Percentiles rank a stretch among this genome's conserved stretches.
Evolutionary conservation across 2,329 filamentous ascomycete genomes (phyloP).

Genomic region (Lasiodiplodia hormozganensis): DNA sequence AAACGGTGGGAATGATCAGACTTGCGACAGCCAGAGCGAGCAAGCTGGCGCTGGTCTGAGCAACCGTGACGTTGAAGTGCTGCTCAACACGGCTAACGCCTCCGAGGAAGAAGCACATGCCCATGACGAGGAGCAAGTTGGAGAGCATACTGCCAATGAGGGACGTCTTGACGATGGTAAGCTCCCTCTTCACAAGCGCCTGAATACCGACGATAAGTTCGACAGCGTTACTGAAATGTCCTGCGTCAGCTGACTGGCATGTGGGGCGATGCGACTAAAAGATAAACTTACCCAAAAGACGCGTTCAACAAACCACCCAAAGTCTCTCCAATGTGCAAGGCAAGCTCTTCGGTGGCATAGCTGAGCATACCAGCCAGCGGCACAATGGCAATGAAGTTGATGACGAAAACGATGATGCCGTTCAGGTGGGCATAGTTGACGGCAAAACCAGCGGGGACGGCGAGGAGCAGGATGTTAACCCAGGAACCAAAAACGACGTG

Average conservation of each 20-base stretch:
- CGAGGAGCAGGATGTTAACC: conserved; percentile 82
- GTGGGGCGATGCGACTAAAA: conserved; percentile 35
- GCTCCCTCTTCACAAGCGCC: conserved; percentile 74
- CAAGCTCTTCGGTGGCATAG: conserved; percentile 90
- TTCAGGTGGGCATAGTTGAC: conserved; percentile 68
- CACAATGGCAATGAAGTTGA: conserved; percentile 95
- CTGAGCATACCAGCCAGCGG: conserved; percentile 86
- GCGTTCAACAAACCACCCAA: conserved; percentile 89
- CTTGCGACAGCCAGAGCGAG: conserved; percentile 80
- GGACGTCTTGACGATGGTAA: conserved; percentile 90
- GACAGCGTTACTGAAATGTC: conserved; percentile 71
- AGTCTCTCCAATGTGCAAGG: conserved; percentile 78
- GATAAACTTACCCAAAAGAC: conserved; percentile 73
- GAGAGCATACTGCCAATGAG: conserved; percentile 91
- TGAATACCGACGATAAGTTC: conserved; percentile 90
- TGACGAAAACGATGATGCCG: conserved; percentile 68
- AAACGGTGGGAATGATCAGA: conserved; percentile 89
- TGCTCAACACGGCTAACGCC: conserved; percentile 81
- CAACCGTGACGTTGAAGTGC: conserved; percentile 90
- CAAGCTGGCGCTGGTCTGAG: conserved; percentile 84
- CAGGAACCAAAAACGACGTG: conserved; percentile 81
- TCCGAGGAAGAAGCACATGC: conserved; percentile 91
- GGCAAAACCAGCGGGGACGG: conserved; percentile 78
- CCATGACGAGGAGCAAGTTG: conserved; percentile 86
- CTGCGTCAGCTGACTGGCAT: conserved; percentile 34